A percentile compares a stretch with the other conserved stretches of the same genome.
These are phyloP conservation scores for Rugonectria rugulosa DNA, from an alignment of 2,329 filamentous ascomycete species.

Conservation along the genomic window DNA sequence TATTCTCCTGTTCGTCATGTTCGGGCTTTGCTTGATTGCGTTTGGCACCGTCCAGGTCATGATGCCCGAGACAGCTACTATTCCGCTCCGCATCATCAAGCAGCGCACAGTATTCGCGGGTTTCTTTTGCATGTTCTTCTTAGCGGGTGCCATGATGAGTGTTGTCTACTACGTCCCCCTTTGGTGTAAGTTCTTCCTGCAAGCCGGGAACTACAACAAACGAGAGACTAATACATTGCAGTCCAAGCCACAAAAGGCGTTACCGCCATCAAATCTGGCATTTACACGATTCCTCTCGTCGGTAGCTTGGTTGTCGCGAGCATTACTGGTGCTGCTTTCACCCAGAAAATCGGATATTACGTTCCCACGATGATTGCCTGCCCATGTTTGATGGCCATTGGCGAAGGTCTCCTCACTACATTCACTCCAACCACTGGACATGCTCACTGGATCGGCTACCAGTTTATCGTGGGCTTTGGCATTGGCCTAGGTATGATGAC, in stretches of 20 bases:
- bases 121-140: constrained; percentile 54
- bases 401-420: constrained; percentile 65
- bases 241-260: constrained; percentile 65
- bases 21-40: constrained; percentile 52
- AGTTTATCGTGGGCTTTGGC: constrained; percentile 66
- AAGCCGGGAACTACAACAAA: not conserved
- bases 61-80: constrained; percentile 63
- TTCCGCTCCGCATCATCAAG: constrained; percentile 62
- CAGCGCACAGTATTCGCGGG: constrained; percentile 63
- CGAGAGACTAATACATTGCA: constrained; percentile 37
- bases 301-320: constrained; percentile 62
- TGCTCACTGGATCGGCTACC: constrained; percentile 65
- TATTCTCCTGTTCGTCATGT: constrained; percentile 61
- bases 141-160: constrained; percentile 61
- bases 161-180: constrained; percentile 62
- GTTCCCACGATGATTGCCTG: constrained; percentile 62
- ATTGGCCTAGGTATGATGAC: constrained; percentile 67
- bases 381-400: constrained; percentile 58
- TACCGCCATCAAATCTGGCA: constrained; percentile 61
- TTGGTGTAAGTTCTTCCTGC: constrained; percentile 55
- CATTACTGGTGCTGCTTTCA: constrained; percentile 55
- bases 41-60: constrained; percentile 62
- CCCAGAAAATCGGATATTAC: constrained; percentile 66
- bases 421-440: constrained; percentile 55
- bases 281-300: constrained; percentile 65